A percentile compares a stretch with the other conserved stretches of the same genome.
Conservation (phyloP, 2,329 filamentous ascomycete species). For the Aspergillus chevalieri region DNA sequence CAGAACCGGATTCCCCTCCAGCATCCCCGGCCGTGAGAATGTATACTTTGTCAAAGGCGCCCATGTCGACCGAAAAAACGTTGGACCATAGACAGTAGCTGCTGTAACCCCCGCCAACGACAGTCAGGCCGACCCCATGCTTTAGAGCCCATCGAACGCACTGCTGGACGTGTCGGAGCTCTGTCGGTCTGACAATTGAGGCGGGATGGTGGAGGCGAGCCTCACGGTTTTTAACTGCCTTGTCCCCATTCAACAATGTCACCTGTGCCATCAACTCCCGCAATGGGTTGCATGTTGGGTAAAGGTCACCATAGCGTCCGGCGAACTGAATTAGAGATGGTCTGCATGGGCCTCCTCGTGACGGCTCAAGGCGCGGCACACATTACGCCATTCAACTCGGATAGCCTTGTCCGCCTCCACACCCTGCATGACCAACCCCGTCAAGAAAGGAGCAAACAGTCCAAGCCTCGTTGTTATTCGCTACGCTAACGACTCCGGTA, state of each 20-base stretch:
- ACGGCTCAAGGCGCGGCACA: constrained; percentile 47
- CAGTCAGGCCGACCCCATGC: constrained; percentile 40
- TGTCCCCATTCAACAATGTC: constrained; percentile 17
- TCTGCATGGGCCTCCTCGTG: constrained; percentile 30
- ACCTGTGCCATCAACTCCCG: constrained; percentile 40
- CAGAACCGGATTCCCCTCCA: background rate
- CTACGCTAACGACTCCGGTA: constrained; percentile 39
- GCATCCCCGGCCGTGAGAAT: constrained; percentile 28
- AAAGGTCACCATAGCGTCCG: constrained; percentile 49
- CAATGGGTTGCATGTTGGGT: constrained; percentile 41
- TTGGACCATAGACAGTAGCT: constrained; percentile 51
- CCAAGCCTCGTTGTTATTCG: constrained; percentile 43
- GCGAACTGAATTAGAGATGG: constrained; percentile 45
- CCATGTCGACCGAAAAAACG: constrained; percentile 55
- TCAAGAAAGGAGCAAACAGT: constrained; percentile 51
- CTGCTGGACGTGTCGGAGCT: constrained; percentile 46
- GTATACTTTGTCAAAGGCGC: constrained; percentile 48
- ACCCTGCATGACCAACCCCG: constrained; percentile 39
- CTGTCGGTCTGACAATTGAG: constrained; percentile 41
- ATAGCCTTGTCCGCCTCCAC: constrained; percentile 24
- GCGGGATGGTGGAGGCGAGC: constrained; percentile 44
- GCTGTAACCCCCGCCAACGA: constrained; percentile 56
- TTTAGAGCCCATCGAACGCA: constrained; percentile 54
- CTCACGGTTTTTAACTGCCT: constrained; percentile 36
- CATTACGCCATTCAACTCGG: constrained; percentile 42